Conservation (phyloP, 805 yeast species). For the Pichia phayaonensis region DNA sequence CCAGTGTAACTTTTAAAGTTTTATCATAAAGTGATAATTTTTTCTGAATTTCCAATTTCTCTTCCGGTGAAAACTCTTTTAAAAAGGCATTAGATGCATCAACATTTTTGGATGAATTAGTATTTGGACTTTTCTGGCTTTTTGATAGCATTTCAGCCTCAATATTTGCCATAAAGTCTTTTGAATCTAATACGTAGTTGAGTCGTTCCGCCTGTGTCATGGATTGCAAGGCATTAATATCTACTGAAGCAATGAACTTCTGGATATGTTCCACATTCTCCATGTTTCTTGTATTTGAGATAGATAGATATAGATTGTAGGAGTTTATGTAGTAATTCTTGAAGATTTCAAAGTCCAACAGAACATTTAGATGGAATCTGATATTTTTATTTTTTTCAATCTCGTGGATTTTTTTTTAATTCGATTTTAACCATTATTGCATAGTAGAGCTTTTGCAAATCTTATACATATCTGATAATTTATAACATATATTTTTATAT, state of each 20-base stretch:
- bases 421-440: too few species aligned
- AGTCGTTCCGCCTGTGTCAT: constrained; percentile 16
- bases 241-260: constrained; percentile 5
- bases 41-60: constrained; percentile 13
- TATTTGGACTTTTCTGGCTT: background rate
- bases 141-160: background rate
- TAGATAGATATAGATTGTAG: too few species aligned
- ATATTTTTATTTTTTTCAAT: too few species aligned
- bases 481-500: too few species aligned
- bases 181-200: constrained; percentile 13
- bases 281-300: background rate
- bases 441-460: too few species aligned
- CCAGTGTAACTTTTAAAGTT: constrained; percentile 15
- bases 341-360: background rate
- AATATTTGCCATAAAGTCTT: constrained; percentile 11
- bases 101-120: background rate
- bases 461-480: too few species aligned
- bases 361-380: background rate
- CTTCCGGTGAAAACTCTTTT: constrained; percentile 1
- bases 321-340: too few species aligned
- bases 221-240: constrained; percentile 5
- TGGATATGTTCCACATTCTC: constrained; percentile 4
- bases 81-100: background rate
- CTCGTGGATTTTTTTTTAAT: too few species aligned
- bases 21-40: constrained; percentile 16